These are phyloP conservation scores for Rhynchospora breviuscula DNA, from an alignment of 176 grass and related monocot genomes.

Conservation along the genomic window DNA sequence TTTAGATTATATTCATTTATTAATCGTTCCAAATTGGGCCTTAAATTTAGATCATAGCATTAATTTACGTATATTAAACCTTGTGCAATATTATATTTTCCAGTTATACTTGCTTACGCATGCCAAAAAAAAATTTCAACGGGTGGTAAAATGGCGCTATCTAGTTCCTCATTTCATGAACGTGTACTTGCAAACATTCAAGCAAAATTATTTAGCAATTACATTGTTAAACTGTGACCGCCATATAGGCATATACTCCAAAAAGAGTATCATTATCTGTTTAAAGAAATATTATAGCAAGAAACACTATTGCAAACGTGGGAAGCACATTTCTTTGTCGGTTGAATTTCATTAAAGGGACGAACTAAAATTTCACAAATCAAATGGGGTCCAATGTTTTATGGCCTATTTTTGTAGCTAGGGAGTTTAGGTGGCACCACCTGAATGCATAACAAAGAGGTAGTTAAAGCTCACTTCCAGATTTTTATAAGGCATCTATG, in stretches of 20 bases:
- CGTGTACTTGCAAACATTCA: not conserved
- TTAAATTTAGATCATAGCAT: not conserved
- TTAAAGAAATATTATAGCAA: not conserved
- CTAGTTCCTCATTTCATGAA: not conserved
- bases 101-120: not conserved
- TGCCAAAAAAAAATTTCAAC: no score
- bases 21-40: no score
- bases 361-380: not conserved
- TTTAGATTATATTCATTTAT: no score
- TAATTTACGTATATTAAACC: not conserved
- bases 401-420: not conserved
- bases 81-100: not conserved
- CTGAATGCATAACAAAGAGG: not conserved
- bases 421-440: not conserved
- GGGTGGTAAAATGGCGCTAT: not conserved
- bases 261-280: not conserved
- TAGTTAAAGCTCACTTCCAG: not conserved
- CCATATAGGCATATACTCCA: not conserved
- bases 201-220: not conserved
- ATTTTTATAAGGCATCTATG: not conserved
- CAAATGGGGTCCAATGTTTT: not conserved
- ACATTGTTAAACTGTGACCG: not conserved
- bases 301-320: not conserved
- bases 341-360: not conserved
- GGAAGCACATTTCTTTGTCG: constrained; percentile 12